Percentiles rank a stretch among this genome's conserved stretches.
These are phyloP conservation scores for Sherardia arvensis DNA, from an alignment of 257 asterid species.

Conservation along the genomic window DNA sequence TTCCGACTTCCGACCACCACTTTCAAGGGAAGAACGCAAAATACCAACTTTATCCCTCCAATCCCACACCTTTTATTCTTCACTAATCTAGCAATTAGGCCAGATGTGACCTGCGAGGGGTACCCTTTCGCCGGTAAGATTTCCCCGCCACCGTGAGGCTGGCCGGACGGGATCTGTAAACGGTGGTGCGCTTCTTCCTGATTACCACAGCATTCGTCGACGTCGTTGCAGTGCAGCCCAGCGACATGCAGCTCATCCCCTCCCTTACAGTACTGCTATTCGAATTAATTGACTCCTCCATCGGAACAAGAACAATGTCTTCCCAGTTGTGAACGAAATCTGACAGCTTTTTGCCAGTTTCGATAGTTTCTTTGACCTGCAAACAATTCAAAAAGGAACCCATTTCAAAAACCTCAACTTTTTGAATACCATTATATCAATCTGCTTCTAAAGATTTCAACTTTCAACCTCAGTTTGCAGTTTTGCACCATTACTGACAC, in stretches of 20 bases:
- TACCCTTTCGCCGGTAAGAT: slow-evolving; percentile 79
- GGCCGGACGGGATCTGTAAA: slow-evolving; percentile 18
- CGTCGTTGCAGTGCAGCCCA: slow-evolving; percentile 46
- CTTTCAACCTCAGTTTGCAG: no score
- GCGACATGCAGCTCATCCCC: slow-evolving; percentile 16
- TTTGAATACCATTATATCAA: no score
- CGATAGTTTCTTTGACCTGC: slow-evolving; percentile 46
- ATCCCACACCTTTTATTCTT: slow-evolving; percentile 17
- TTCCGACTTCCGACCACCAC: slow-evolving; percentile 20
- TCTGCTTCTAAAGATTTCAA: no score
- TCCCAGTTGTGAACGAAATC: slow-evolving; percentile 32
- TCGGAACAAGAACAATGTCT: slow-evolving; percentile 36
- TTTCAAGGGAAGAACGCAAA: slow-evolving; percentile 10
- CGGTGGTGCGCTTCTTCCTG: slow-evolving; percentile 46
- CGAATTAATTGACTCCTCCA: slow-evolving; percentile 54
- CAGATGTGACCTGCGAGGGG: slow-evolving; percentile 68
- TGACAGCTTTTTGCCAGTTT: slow-evolving; percentile 28
- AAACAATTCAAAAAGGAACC: slow-evolving; percentile 5
- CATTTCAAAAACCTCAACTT: slow-evolving; percentile 3
- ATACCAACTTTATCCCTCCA: slow-evolving; percentile 26
- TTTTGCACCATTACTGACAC: background rate
- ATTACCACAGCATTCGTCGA: slow-evolving; percentile 38
- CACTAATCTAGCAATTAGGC: slow-evolving; percentile 23
- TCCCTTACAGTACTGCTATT: slow-evolving; percentile 27
- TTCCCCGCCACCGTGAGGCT: slow-evolving; percentile 27